Conservation (phyloP, 1,139 yeast species). For the Citeromyces siamensis region DNA sequence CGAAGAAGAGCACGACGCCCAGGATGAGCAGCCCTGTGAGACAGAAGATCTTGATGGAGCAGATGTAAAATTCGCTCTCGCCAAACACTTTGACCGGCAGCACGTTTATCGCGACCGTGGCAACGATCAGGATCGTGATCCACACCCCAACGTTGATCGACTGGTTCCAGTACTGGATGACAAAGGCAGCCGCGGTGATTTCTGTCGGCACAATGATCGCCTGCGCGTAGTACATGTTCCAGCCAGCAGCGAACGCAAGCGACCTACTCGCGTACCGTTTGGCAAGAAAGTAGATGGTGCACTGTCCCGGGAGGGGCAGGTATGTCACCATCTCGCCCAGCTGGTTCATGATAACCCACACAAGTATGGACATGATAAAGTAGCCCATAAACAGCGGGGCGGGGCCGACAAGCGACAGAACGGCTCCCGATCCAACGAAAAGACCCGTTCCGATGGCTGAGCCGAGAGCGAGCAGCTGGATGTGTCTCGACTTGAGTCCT, state of each 20-base stretch:
- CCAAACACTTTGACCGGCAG: constrained; percentile 38
- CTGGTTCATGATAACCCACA: constrained; percentile 45
- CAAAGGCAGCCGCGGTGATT: constrained; percentile 37
- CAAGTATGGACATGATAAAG: constrained; percentile 26
- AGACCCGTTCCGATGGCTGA: constrained; percentile 76
- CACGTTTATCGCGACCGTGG: constrained; percentile 27
- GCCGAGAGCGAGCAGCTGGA: constrained; percentile 68
- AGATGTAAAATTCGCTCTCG: constrained; percentile 39
- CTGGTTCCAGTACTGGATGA: constrained; percentile 47
- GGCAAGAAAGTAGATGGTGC: constrained; percentile 19
- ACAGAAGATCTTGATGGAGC: constrained; percentile 25
- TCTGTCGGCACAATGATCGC: constrained; percentile 37
- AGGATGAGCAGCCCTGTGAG: constrained; percentile 20
- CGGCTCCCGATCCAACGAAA: constrained; percentile 54
- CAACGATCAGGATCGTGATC: constrained; percentile 32
- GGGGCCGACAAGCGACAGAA: constrained; percentile 49
- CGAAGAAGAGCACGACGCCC: constrained; percentile 25
- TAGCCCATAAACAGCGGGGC: constrained; percentile 52
- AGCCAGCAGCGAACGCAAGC: constrained; percentile 30
- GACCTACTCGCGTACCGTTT: constrained; percentile 18
- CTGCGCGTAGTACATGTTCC: constrained; percentile 37
- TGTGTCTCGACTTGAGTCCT: constrained; percentile 35
- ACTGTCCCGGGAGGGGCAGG: constrained; percentile 27
- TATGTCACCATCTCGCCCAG: constrained; percentile 58
- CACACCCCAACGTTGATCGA: constrained; percentile 25